Percentiles rank a stretch among this genome's conserved stretches.
These are phyloP conservation scores for Agaricus sinodeliciosus DNA, from an alignment of 768 basidiomycete genomes.

Conservation along the genomic window DNA sequence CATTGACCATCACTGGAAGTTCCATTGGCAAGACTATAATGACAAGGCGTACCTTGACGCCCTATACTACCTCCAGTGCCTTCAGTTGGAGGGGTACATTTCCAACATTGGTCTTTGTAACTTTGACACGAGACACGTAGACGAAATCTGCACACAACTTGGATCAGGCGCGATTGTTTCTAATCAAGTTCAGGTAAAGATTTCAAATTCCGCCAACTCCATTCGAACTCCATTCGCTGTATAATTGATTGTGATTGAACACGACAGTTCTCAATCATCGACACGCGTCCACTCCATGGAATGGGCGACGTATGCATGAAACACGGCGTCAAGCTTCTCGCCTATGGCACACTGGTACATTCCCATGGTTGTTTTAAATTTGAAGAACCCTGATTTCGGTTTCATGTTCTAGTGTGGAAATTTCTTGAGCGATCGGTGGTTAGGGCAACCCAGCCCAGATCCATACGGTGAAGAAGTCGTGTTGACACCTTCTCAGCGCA, in stretches of 20 bases:
- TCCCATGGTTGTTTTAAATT: not conserved
- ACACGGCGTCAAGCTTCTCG: conserved; percentile 65
- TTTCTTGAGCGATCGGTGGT: conserved; percentile 70
- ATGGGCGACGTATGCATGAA: conserved; percentile 70
- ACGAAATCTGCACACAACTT: conserved; percentile 70
- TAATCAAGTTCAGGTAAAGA: conserved; percentile 70
- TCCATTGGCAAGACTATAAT: conserved; percentile 72
- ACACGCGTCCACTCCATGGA: conserved; percentile 66
- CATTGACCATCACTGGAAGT: conserved; percentile 29
- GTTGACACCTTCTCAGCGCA: conserved; percentile 76
- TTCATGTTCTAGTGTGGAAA: conserved; percentile 60
- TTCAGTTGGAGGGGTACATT: conserved; percentile 55
- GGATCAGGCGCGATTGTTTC: conserved; percentile 67
- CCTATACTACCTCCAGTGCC: conserved; percentile 45
- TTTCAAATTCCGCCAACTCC: conserved; percentile 1
- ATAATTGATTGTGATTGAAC: not conserved
- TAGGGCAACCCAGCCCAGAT: conserved; percentile 60
- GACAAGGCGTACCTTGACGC: conserved; percentile 34
- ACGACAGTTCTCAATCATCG: conserved; percentile 68
- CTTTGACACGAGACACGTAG: conserved; percentile 64
- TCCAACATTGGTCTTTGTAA: conserved; percentile 68
- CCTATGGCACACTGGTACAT: conserved; percentile 72
- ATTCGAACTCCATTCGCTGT: not conserved
- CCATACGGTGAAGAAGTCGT: conserved; percentile 40
- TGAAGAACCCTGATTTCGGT: not conserved